These are phyloP conservation scores for Blastomyces emzantsi DNA, from an alignment of 2,329 filamentous ascomycete genomes.

Conservation along the genomic window DNA sequence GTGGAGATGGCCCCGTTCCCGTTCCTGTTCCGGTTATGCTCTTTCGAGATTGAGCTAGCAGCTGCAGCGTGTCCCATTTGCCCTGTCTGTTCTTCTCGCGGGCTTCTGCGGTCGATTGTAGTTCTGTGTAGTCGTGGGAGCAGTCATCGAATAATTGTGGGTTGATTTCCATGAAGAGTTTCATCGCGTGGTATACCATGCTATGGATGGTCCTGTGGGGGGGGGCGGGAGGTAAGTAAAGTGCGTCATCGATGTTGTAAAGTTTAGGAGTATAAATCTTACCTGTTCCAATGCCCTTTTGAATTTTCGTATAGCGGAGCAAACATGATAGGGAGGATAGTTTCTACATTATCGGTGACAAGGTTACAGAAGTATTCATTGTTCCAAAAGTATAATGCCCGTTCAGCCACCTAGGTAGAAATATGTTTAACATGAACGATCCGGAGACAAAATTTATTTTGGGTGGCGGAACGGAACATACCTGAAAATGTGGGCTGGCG, in stretches of 20 bases:
- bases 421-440: conserved; percentile 13
- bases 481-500: conserved; percentile 95
- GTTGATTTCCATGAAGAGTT: conserved; percentile 99
- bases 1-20: background rate
- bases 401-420: conserved; percentile 66
- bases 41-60: conserved; percentile 66
- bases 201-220: conserved; percentile 80
- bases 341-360: conserved; percentile 97
- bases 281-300: conserved; percentile 99
- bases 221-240: conserved; percentile 7
- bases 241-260: background rate
- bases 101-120: conserved; percentile 83
- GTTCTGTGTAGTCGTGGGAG: conserved; percentile 94
- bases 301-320: conserved; percentile 97
- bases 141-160: conserved; percentile 97
- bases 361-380: conserved; percentile 99
- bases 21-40: conserved; percentile 24
- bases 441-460: background rate
- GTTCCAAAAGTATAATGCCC: conserved; percentile 99
- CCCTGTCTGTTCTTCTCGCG: conserved; percentile 72
- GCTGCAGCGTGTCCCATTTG: conserved; percentile 79
- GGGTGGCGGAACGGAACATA: conserved; percentile 23
- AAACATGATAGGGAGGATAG: conserved; percentile 99
- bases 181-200: conserved; percentile 99
- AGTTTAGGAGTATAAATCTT: conserved; percentile 26